Evolutionary conservation across 202 grass and related monocot species (phyloP).

Genomic region (Brachypodium distachyon): DNA sequence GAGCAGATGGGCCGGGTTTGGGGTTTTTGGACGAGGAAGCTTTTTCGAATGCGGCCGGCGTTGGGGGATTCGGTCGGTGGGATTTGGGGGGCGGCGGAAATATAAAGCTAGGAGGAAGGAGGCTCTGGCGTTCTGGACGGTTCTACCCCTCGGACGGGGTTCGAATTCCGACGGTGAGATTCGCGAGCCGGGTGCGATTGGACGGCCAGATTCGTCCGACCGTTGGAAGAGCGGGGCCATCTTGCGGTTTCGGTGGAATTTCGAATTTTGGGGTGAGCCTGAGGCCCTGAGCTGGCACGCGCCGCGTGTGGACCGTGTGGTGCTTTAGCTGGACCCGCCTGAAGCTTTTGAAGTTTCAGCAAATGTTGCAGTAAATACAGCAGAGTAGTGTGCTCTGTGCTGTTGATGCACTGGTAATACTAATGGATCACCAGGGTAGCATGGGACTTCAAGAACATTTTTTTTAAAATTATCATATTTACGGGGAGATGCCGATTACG

Average conservation of each 20-base stretch:
- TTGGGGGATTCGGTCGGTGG: background rate
- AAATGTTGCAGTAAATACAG: no score
- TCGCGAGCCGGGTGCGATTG: background rate
- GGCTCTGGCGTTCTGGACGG: background rate
- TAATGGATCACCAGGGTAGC: no score
- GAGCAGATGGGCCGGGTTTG: background rate
- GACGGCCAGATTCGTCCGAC: slow-evolving; percentile 8
- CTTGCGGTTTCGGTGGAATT: background rate
- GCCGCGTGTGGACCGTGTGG: background rate
- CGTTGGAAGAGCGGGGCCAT: background rate
- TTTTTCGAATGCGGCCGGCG: slow-evolving; percentile 27
- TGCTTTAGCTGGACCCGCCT: background rate
- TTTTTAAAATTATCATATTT: no score
- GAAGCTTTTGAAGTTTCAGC: background rate
- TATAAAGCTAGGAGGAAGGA: slow-evolving; percentile 4
- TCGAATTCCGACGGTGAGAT: background rate
- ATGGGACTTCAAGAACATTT: no score
- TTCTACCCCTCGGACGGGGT: background rate
- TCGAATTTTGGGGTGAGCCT: background rate
- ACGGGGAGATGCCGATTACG: no score
- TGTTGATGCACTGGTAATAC: no score
- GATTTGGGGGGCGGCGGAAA: background rate
- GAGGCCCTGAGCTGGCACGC: background rate
- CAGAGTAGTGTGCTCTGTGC: no score
- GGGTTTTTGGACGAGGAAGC: background rate